Percentiles rank a stretch among this genome's conserved stretches.
Conservation (phyloP, 805 yeast genomes). For the Nematodospora valgi region DNA sequence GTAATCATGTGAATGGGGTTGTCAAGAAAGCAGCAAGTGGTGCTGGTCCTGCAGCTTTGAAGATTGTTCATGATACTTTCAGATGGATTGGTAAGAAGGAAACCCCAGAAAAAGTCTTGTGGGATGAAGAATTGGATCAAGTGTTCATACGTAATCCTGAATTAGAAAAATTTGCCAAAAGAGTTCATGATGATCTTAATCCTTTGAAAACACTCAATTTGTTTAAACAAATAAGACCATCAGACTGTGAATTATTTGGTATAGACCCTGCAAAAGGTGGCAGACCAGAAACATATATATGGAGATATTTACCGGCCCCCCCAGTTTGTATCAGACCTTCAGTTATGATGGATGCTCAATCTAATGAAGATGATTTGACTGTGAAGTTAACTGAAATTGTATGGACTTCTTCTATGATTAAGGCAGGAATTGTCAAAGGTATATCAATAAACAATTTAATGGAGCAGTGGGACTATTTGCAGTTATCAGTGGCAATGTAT, state of each 20-base stretch:
- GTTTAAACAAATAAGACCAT: slow-evolving; percentile 80
- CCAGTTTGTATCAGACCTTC: slow-evolving; percentile 99
- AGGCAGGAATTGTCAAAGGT: slow-evolving; percentile 94
- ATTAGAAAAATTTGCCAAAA: slow-evolving; percentile 76
- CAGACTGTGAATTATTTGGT: slow-evolving; percentile 90
- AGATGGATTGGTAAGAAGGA: slow-evolving; percentile 92
- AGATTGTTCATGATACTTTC: slow-evolving; percentile 92
- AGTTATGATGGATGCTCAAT: slow-evolving; percentile 85
- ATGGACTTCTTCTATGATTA: slow-evolving; percentile 91
- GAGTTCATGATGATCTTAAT: slow-evolving; percentile 90
- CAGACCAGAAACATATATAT: slow-evolving; percentile 91
- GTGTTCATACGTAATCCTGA: slow-evolving; percentile 80
- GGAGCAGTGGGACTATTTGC: slow-evolving; percentile 99
- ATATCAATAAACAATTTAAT: slow-evolving; percentile 87
- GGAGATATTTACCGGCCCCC: slow-evolving; percentile 98
- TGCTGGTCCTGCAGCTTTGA: slow-evolving; percentile 88
- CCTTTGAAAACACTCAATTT: slow-evolving; percentile 85
- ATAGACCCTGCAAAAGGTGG: slow-evolving; percentile 85
- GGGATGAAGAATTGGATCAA: slow-evolving; percentile 83
- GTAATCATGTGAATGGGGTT: slow-evolving; percentile 92
- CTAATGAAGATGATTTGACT: slow-evolving; percentile 96
- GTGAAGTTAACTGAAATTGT: slow-evolving; percentile 95
- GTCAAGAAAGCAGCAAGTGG: slow-evolving; percentile 95
- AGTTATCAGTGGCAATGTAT: slow-evolving; percentile 93
- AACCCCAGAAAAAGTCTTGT: slow-evolving; percentile 76